Percentiles rank a stretch among this genome's conserved stretches.
These are phyloP conservation scores for Straminergon stramineum DNA, from an alignment of 225 moss, liverwort and hornwort species.

Conservation along the genomic window DNA sequence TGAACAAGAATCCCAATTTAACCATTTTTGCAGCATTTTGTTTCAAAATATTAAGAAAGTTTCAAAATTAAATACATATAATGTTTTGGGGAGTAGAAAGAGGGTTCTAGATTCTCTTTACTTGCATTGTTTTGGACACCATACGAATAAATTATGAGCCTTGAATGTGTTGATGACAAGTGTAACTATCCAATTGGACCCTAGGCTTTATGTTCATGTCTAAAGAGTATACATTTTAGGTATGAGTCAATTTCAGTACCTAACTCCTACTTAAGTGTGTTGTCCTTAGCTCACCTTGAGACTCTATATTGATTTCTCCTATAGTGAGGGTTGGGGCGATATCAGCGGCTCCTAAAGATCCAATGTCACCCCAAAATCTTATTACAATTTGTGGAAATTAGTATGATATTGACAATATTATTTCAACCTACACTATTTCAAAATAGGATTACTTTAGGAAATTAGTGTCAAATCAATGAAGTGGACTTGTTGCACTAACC, in stretches of 20 bases:
- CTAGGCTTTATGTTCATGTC: background rate
- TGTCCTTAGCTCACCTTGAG: rapidly evolving
- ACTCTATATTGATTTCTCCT: background rate
- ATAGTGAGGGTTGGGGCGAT: background rate
- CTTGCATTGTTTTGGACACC: background rate
- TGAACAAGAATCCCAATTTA: background rate
- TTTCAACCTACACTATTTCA: background rate
- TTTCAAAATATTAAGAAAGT: background rate
- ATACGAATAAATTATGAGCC: background rate
- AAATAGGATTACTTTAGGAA: background rate
- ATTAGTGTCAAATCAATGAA: background rate
- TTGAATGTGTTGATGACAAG: background rate
- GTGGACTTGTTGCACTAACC: background rate
- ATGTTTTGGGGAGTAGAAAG: background rate
- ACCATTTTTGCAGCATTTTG: background rate
- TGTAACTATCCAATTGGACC: background rate
- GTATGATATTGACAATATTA: background rate
- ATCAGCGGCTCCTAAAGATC: background rate
- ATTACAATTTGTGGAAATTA: background rate
- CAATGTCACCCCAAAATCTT: background rate
- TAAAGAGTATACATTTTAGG: background rate
- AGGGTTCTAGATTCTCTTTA: background rate
- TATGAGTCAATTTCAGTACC: rapidly evolving
- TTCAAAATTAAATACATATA: background rate
- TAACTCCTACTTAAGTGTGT: background rate